These are phyloP conservation scores for Pseudozyma thailandica DNA, from an alignment of 1,284 basidiomycete species.

Conservation along the genomic window DNA sequence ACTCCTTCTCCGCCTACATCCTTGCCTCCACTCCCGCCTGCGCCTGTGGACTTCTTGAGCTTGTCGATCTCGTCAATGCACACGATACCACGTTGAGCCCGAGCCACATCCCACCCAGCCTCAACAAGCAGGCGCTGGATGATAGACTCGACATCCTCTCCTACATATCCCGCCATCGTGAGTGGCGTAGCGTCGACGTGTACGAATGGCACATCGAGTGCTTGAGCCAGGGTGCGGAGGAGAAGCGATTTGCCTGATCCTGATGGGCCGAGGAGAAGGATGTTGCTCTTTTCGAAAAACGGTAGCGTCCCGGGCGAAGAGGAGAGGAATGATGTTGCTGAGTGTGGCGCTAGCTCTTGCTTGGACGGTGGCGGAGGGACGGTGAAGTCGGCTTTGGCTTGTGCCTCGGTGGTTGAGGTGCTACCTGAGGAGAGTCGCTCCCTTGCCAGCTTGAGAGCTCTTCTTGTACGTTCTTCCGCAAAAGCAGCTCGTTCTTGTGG, in stretches of 20 bases:
- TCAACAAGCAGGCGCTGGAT: slow-evolving; percentile 45
- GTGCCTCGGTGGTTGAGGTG: neutral
- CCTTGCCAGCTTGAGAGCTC: slow-evolving; percentile 15
- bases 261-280: slow-evolving; percentile 82
- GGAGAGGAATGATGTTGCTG: slow-evolving; percentile 9
- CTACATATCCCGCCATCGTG: slow-evolving; percentile 59
- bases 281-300: slow-evolving; percentile 79
- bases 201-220: slow-evolving; percentile 56
- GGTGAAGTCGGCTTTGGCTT: neutral
- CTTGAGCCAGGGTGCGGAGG: slow-evolving; percentile 46
- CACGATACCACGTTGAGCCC: slow-evolving; percentile 73
- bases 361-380: neutral
- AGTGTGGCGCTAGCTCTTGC: too few relatives aligned
- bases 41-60: slow-evolving; percentile 69
- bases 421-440: slow-evolving; percentile 16
- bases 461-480: slow-evolving; percentile 32
- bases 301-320: slow-evolving; percentile 16
- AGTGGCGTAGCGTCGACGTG: slow-evolving; percentile 56
- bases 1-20: slow-evolving; percentile 97
- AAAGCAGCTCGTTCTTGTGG: slow-evolving; percentile 23
- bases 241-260: slow-evolving; percentile 67
- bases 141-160: slow-evolving; percentile 57
- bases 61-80: slow-evolving; percentile 98
- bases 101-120: slow-evolving; percentile 39
- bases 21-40: slow-evolving; percentile 75